Conservation (phyloP, 2,329 filamentous ascomycete genomes). For the Aspergillus unguis region DNA sequence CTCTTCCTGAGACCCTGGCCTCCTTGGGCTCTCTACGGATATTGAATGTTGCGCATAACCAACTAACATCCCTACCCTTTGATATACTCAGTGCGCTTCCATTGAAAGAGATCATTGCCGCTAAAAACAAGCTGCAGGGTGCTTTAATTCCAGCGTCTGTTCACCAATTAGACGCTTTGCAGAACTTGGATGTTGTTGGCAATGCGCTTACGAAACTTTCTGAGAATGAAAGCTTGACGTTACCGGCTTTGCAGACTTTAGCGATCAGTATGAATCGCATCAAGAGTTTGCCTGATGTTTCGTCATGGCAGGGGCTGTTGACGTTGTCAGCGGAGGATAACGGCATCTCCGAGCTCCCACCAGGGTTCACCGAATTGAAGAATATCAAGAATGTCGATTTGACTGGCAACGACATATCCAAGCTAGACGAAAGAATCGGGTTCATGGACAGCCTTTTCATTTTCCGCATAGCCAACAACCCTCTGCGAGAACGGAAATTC, state of each 20-base stretch:
- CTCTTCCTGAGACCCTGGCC: slow-evolving; percentile 65
- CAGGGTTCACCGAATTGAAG: slow-evolving; percentile 66
- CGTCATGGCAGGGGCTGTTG: slow-evolving; percentile 68
- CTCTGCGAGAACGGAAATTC: slow-evolving; percentile 82
- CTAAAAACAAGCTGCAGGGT: slow-evolving; percentile 74
- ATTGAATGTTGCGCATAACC: slow-evolving; percentile 77
- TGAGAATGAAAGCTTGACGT: slow-evolving; percentile 49
- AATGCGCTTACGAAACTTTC: slow-evolving; percentile 65
- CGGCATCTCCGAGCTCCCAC: slow-evolving; percentile 69
- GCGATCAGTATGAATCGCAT: slow-evolving; percentile 80
- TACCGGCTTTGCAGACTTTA: slow-evolving; percentile 71
- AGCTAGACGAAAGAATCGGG: slow-evolving; percentile 71
- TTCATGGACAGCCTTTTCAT: slow-evolving; percentile 73
- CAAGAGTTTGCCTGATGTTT: slow-evolving; percentile 67
- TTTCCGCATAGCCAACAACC: slow-evolving; percentile 82
- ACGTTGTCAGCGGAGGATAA: slow-evolving; percentile 81
- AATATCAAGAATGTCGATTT: slow-evolving; percentile 76
- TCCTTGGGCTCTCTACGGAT: slow-evolving; percentile 67
- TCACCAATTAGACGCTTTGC: slow-evolving; percentile 60
- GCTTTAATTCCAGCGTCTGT: slow-evolving; percentile 65
- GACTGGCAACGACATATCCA: slow-evolving; percentile 75
- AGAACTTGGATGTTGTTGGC: slow-evolving; percentile 71
- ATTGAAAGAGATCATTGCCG: slow-evolving; percentile 68
- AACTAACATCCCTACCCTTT: slow-evolving; percentile 68
- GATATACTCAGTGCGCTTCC: slow-evolving; percentile 64